Percentiles rank a stretch among this genome's conserved stretches.
phyloP scores from a whole-genome alignment of 305 asterid species.

The Fraxinus ornus region DNA sequence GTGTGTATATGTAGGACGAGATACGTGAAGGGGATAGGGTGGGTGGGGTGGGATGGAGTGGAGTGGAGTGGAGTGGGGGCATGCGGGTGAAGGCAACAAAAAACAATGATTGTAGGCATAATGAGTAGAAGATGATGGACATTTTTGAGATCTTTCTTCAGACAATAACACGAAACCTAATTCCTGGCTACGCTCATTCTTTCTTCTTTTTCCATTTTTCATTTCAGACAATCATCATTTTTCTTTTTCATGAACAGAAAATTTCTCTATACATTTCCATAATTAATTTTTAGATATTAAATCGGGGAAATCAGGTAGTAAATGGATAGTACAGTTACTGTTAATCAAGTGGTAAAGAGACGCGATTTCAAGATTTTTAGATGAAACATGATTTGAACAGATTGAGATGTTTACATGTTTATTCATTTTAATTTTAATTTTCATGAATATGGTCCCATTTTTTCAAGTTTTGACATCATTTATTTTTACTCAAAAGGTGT shows the following conservation, averaged over 20 bases:
- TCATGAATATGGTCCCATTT: background rate
- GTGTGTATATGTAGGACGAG: slow-evolving; percentile 2
- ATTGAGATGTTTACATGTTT: background rate
- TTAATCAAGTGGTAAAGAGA: background rate
- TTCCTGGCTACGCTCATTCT: slow-evolving; percentile 16
- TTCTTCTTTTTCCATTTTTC: slow-evolving; percentile 1
- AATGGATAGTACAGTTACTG: background rate
- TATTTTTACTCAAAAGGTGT: slow-evolving; percentile 36
- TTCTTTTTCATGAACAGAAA: background rate
- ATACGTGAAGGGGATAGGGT: background rate
- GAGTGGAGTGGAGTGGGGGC: slow-evolving; percentile 22
- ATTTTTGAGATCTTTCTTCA: slow-evolving; percentile 31
- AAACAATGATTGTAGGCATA: slow-evolving; percentile 47
- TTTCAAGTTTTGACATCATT: slow-evolving; percentile 37
- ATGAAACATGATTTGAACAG: background rate
- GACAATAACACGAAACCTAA: slow-evolving; percentile 32
- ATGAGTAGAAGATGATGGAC: slow-evolving; percentile 49
- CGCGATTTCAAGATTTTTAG: background rate
- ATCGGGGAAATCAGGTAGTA: background rate
- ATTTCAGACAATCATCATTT: background rate
- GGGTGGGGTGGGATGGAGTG: background rate
- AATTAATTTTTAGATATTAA: background rate
- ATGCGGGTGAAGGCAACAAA: slow-evolving; percentile 48
- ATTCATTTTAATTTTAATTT: background rate
- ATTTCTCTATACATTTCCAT: background rate